phyloP scores from a whole-genome alignment of 306 rosid species.

The Acacia melanoxylon region DNA sequence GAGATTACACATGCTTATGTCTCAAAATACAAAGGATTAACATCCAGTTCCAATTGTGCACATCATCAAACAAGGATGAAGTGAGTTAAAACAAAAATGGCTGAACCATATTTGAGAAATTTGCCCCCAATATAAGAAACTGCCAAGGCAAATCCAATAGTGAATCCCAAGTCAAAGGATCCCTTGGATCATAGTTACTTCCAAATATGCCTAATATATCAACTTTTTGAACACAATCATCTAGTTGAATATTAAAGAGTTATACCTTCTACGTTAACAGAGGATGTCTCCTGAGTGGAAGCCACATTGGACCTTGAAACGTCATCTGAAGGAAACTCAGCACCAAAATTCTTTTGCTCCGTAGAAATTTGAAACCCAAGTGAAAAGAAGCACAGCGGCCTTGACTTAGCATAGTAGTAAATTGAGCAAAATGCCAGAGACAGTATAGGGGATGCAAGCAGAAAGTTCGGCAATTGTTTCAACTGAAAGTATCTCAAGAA shows the following conservation, averaged over 20 bases:
- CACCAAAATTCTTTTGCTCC: constrained; percentile 55
- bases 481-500: constrained; percentile 84
- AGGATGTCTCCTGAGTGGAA: constrained; percentile 37
- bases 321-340: constrained; percentile 41
- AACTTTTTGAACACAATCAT: constrained; percentile 26
- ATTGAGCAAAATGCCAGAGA: constrained; percentile 73
- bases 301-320: constrained; percentile 39
- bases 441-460: constrained; percentile 80
- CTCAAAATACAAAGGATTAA: constrained; percentile 4
- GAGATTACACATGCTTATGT: constrained; percentile 7
- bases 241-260: constrained; percentile 17
- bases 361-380: constrained; percentile 66
- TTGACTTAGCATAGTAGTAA: constrained; percentile 73
- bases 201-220: background rate
- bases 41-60: constrained; percentile 9
- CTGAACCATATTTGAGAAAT: constrained; percentile 8
- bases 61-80: constrained; percentile 13
- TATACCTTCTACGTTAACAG: constrained; percentile 51
- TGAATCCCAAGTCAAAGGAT: constrained; percentile 13
- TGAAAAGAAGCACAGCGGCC: constrained; percentile 61
- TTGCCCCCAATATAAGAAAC: background rate
- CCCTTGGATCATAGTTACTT: constrained; percentile 17
- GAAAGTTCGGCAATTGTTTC: constrained; percentile 88
- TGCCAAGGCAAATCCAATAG: constrained; percentile 6
- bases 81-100: constrained; percentile 8